Base-by-base conservation (phyloP, 2,329 filamentous ascomycete genomes). In the Aphanocladium album region DNA sequence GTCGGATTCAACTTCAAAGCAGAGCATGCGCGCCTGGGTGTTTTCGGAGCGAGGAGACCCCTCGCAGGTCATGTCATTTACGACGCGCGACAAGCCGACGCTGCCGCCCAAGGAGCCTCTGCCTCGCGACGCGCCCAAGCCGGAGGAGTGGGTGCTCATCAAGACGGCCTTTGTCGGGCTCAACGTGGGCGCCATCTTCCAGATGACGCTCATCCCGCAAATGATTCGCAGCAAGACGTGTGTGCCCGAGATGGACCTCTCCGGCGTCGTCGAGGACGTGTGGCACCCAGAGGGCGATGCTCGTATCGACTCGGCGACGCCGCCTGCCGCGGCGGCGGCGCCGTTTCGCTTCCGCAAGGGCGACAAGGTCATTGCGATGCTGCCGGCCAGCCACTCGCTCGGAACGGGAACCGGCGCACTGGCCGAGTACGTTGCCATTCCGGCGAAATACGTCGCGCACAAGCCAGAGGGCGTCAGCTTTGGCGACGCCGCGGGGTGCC, bases 181-280 rank as follows among this genome's bases (percentile, higher is more conserved):
- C 60, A 80, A 80, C 62, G 76, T 76, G 5, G 77, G 77, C 35
- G 74, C 76, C 58, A 72, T 73, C 39, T 72, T 77, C 50, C 71
- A 76, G 19, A 74, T 78, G 70, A 69, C 71, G n/a, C 67, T 79
- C 5, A 63, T 78, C 39, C 77, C 77, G 57, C 70, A 64, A 59
- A 71, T 73, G 51, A 70, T 71, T 63, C 74, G 78, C 63, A 65
- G 64, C 63, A 67, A 63, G 54, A 70, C 62, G 5, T 77, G 61
- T 49, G 72, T 75, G 1, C 76, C 77, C 6, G 78, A 79, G 17
- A 72, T 77, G 64, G 78, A 80, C 60, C 74, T 80, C 41, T 74
- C 75, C 1, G 78, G 78, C 8, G 71, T 69, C 5, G 69, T 80
- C 8, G 64, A 72, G 1, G 72, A 73, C 7, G 67, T 76, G 0